Evolutionary conservation across 2,329 filamentous ascomycete species (phyloP), one percentile per base, ranked within the genome.

Genomic region (Colletotrichum costaricense): DNA sequence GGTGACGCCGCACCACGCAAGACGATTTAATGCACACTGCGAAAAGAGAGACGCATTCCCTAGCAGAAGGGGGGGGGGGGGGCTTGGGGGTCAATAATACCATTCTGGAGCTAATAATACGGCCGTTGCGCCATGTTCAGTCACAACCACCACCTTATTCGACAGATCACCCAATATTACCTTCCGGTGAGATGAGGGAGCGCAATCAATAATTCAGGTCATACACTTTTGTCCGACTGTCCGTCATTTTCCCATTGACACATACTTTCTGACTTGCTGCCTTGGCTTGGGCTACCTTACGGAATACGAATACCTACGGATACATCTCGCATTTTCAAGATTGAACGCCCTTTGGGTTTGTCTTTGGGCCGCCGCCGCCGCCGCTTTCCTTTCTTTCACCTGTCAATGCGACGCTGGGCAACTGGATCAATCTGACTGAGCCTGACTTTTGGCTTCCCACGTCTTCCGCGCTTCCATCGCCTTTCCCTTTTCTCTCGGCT

Each of bases 161-260:
- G 28, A n/a, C 26, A 52, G 1, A 2, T 6, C 3, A 12, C 54
- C 42, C 42, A 56, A 19, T 68, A 89, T 83, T 30, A 93, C 86
- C 56, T 88, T 82, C 16, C 19, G 46, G 58, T 63, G 69, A 69
- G 66, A 72, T 63, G 66, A 69, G 42, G 42, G 42, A 56, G 52
- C 28, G 62, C 55, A 66, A 59, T 67, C 68, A 60, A 49, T 57
- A 69, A 63, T 69, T 30, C 74, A 93, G 85, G 63, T 88, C 33
- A 86, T 63, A n/a, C 8, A 56, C 24, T 52, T 12, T 12, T 35
- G 33, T 12, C 33, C 33, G 33, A 35, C 33, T 60, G 60, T 54
- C 63, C 30, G 33, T 57, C 35, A 56, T n/a, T 42, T 24, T 46
- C 7, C 12, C 69, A 33, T 33, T 49, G 46, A 38, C 22, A 56